Evolutionary conservation across 345 rosid species (phyloP), one percentile per base, ranked within the genome.

Genomic region (Hypericum androsaemum): DNA sequence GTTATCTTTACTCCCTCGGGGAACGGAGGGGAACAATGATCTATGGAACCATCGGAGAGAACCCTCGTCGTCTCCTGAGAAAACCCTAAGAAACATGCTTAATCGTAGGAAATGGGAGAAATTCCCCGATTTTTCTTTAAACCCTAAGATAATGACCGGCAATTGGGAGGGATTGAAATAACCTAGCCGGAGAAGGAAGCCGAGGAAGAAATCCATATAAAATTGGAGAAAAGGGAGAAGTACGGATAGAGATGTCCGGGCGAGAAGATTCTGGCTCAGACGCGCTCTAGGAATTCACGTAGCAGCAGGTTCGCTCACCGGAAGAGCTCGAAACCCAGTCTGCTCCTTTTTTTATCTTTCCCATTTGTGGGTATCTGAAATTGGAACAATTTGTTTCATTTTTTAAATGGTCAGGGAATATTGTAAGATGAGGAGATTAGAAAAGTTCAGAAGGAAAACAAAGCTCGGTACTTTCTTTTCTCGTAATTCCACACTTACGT

Each of bases 281-380:
- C 39, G 78, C 78, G 22, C 97, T 95, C 0, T 95, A 89, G 74
- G 95, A 86, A 56, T 70, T 83, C 52, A 74, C 88, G 3, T 71
- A 74, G 12, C 85, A 84, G 54, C 95, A 90, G 94, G 96, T 89
- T 52, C 35, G 8, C 42, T 37, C 13, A 11, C 7, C 14, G 40
- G 6, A 1, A 13, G 43, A 16, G 10, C 5, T 28, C 17, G 15
- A 10, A 2, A 39, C 37, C 13, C 10, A 4, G 10, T 14, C 14
- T 43, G 5, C 10, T 5, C 7, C 2, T 32, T 15, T 54, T 16
- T 44, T 55, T 46, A 46, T 5, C 12, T 14, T 3, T 44, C 36
- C 15, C 37, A 6, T 7, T 42, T 6, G 7, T 50, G 7, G n/a
- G 10, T 14, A n/a, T n/a, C 39, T 43, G 6, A 43, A 43, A 43